Conservation (phyloP, 257 asterid species). For the Solanum pimpinellifolium region DNA sequence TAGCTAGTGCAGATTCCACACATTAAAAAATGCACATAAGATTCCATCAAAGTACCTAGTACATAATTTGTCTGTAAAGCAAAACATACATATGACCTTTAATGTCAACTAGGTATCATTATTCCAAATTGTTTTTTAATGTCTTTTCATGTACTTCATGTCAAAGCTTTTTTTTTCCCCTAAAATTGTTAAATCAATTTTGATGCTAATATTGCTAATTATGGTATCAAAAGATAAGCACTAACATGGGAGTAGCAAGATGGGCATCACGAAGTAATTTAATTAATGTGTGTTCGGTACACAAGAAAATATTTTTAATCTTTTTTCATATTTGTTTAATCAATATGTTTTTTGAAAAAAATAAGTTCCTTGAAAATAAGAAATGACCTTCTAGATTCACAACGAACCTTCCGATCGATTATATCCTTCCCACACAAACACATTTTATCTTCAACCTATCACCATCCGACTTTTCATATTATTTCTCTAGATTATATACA, state of each 20-base stretch:
- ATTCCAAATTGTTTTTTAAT: not conserved
- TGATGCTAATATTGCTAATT: constrained; percentile 20
- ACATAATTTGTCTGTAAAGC: constrained; percentile 25
- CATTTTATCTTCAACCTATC: too few relatives aligned
- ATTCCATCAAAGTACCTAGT: constrained; percentile 4
- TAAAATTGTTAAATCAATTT: not conserved
- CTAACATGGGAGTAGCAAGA: constrained; percentile 21
- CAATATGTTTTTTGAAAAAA: not conserved
- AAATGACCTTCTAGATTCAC: not conserved
- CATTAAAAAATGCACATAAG: not conserved
- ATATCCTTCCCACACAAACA: not conserved
- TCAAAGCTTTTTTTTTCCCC: not conserved
- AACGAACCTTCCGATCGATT: not conserved
- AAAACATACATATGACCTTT: constrained; percentile 19
- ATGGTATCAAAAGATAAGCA: constrained; percentile 32
- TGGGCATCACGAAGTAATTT: not conserved
- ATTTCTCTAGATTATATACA: not conserved
- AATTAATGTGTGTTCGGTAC: not conserved
- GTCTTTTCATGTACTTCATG: constrained; percentile 30
- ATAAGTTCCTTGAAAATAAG: not conserved
- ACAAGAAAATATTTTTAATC: not conserved
- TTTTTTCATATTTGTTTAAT: not conserved
- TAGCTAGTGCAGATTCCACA: not conserved
- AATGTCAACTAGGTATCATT: constrained; percentile 8
- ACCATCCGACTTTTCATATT: not conserved